These are phyloP conservation scores for Pseudonitzschia multistriata DNA, from an alignment of 108 stramenopile species.

Conservation along the genomic window DNA sequence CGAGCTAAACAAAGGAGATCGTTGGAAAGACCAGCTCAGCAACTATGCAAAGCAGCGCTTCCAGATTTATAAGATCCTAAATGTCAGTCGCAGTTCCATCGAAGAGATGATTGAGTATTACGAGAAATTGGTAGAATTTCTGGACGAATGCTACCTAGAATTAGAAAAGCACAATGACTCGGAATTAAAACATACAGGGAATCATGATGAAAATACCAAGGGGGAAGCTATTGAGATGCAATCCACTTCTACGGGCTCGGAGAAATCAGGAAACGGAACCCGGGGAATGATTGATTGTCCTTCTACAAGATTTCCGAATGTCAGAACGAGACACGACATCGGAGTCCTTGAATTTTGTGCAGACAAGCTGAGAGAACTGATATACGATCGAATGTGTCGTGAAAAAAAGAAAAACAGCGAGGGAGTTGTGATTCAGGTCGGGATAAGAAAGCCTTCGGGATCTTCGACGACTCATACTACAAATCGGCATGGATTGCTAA, in stretches of 20 bases:
- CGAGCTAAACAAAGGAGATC: constrained; percentile 43
- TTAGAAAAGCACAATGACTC: constrained; percentile 37
- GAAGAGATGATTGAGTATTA: constrained; percentile 49
- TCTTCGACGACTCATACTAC: not conserved
- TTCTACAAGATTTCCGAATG: constrained; percentile 43
- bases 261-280: not conserved
- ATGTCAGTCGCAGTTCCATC: constrained; percentile 33
- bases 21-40: constrained; percentile 52
- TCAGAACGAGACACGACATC: constrained; percentile 49
- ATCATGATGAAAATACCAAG: not conserved
- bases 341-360: constrained; percentile 65
- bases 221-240: not conserved
- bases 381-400: not conserved
- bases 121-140: constrained; percentile 50
- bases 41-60: constrained; percentile 21
- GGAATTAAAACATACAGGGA: constrained; percentile 10
- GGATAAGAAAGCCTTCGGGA: constrained; percentile 34
- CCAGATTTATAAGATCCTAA: constrained; percentile 16
- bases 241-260: not conserved
- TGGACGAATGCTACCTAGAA: constrained; percentile 50
- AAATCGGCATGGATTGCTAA: constrained; percentile 1
- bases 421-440: constrained; percentile 55
- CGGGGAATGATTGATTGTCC: not conserved
- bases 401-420: constrained; percentile 24
- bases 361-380: constrained; percentile 33